Evolutionary conservation across 257 asterid genomes (phyloP).

Genomic region (Solanum sejunctum): DNA sequence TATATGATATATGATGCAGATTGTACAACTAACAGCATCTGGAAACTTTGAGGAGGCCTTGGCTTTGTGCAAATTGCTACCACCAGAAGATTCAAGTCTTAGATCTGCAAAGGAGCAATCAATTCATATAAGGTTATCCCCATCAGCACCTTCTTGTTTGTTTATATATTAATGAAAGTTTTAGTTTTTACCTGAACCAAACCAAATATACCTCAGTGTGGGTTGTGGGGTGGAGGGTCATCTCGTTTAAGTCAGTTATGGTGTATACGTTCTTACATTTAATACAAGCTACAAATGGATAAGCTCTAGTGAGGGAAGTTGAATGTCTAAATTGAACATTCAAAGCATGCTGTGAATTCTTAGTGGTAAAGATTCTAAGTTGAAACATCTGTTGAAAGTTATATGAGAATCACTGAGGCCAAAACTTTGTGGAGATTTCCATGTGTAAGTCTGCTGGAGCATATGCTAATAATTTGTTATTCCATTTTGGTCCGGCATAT

Average conservation of each 20-base stretch:
- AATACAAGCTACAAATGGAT: not conserved
- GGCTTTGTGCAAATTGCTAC: slow-evolving; percentile 93
- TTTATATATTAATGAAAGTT: not conserved
- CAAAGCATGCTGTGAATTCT: not conserved
- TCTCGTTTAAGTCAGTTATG: not conserved
- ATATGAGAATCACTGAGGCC: not conserved
- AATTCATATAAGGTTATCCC: slow-evolving; percentile 71
- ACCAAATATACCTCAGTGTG: not conserved
- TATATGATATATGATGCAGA: slow-evolving; percentile 39
- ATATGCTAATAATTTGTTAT: not conserved
- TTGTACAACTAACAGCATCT: slow-evolving; percentile 95
- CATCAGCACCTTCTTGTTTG: not conserved
- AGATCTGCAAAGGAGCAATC: slow-evolving; percentile 98
- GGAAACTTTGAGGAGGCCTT: slow-evolving; percentile 98
- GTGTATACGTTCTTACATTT: not conserved
- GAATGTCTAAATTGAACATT: not conserved
- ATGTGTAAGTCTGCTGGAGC: not conserved
- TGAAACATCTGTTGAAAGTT: not conserved
- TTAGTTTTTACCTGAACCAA: not conserved
- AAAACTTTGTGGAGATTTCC: not conserved
- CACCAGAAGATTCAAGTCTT: slow-evolving; percentile 92
- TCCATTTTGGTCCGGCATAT: not conserved
- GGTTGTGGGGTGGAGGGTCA: not conserved
- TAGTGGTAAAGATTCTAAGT: not conserved
- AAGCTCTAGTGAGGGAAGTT: not conserved